A percentile compares a stretch with the other conserved stretches of the same genome.
These are phyloP conservation scores for Neurospora sp. DNA, from an alignment of 495 filamentous ascomycete species.

Conservation along the genomic window DNA sequence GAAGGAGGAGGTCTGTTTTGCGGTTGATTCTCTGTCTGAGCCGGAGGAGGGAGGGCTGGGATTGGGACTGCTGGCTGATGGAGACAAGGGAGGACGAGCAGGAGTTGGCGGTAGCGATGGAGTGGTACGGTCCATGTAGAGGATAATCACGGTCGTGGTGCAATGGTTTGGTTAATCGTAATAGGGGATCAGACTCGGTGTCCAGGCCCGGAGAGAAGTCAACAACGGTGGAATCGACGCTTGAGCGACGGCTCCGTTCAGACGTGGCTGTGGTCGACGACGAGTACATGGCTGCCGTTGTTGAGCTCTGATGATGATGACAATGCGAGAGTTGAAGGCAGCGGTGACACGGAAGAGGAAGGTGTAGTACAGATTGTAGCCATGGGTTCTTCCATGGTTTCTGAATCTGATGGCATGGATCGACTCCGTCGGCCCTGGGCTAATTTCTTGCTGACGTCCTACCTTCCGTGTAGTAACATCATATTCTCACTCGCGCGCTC, in stretches of 20 bases:
- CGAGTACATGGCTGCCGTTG: background rate
- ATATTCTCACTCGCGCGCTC: background rate
- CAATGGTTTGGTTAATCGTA: background rate
- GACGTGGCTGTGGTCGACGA: background rate
- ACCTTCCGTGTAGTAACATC: background rate
- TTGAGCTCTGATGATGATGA: background rate
- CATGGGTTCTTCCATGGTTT: background rate
- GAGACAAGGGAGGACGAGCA: background rate
- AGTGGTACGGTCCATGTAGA: background rate
- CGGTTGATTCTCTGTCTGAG: conserved; percentile 13
- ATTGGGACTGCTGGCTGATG: background rate
- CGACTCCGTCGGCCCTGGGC: background rate
- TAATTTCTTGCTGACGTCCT: background rate
- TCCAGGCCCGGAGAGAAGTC: background rate
- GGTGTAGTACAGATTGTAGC: background rate
- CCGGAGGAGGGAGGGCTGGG: too few species aligned
- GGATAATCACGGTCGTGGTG: background rate
- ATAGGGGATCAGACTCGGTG: background rate
- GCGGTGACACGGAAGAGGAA: background rate
- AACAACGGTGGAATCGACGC: background rate
- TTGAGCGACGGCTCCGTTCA: background rate
- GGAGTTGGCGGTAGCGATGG: background rate
- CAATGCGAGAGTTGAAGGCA: background rate
- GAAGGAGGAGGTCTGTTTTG: conserved; percentile 25
- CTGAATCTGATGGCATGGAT: background rate